Percentiles rank a stretch among this genome's conserved stretches.
These are phyloP conservation scores for Corylus americana DNA, from an alignment of 306 rosid species.

Conservation along the genomic window DNA sequence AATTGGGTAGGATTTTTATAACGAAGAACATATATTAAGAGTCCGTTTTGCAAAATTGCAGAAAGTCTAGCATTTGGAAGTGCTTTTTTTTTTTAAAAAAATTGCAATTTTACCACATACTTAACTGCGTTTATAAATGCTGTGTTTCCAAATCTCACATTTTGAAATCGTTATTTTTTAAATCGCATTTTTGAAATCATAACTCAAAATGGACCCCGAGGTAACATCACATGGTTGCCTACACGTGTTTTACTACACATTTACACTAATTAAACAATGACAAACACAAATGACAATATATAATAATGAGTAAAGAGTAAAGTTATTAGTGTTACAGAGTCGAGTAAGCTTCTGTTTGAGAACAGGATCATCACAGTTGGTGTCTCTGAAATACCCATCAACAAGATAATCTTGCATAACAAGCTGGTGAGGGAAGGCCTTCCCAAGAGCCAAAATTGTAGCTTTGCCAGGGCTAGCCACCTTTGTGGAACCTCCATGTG, in stretches of 20 bases:
- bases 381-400: slow-evolving; percentile 83
- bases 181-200: too few species aligned
- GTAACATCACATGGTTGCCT: too few species aligned
- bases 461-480: slow-evolving; percentile 62
- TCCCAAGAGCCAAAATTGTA: slow-evolving; percentile 82
- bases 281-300: neutral
- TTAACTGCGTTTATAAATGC: too few species aligned
- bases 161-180: too few species aligned
- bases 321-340: slow-evolving; percentile 54
- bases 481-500: slow-evolving; percentile 34
- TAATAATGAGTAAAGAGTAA: neutral
- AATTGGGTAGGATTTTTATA: too few species aligned
- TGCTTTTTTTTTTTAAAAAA: too few species aligned
- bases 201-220: too few species aligned
- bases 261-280: neutral
- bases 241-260: neutral
- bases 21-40: too few species aligned
- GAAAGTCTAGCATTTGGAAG: too few species aligned
- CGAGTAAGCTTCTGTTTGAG: slow-evolving; percentile 83
- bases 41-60: too few species aligned
- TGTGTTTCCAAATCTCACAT: too few species aligned
- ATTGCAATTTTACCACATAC: too few species aligned
- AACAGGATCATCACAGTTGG: slow-evolving; percentile 79
- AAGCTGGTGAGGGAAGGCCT: slow-evolving; percentile 94
- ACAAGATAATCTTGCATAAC: slow-evolving; percentile 90